Percentiles rank a stretch among this genome's conserved stretches.
These are phyloP conservation scores for Aspergillus ibericus DNA, from an alignment of 2,329 filamentous ascomycete genomes.

Conservation along the genomic window DNA sequence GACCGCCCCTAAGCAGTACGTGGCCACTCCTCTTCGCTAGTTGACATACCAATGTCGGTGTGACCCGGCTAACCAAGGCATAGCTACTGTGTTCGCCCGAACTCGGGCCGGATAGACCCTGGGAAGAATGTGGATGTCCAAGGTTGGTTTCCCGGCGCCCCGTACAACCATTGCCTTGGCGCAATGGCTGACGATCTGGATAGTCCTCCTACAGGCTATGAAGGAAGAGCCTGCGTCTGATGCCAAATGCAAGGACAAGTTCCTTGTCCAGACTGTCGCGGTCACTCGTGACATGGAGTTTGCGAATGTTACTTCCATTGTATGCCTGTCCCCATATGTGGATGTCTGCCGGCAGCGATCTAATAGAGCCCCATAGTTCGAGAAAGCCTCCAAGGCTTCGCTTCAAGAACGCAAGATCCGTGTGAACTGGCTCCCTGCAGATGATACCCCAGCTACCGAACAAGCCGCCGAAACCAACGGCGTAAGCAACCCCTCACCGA, in stretches of 20 bases:
- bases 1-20: slow-evolving; percentile 97
- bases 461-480: slow-evolving; percentile 34
- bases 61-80: slow-evolving; percentile 22
- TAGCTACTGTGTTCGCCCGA: slow-evolving; percentile 96
- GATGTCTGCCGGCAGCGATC: slow-evolving; percentile 4
- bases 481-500: slow-evolving; percentile 27
- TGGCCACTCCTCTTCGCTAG: slow-evolving; percentile 22
- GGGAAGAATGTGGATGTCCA: slow-evolving; percentile 89
- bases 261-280: slow-evolving; percentile 87
- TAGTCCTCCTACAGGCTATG: slow-evolving; percentile 96
- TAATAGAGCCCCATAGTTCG: slow-evolving; percentile 57
- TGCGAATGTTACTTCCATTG: slow-evolving; percentile 75
- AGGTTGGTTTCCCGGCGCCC: slow-evolving; percentile 55
- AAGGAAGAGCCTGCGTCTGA: slow-evolving; percentile 86
- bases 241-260: slow-evolving; percentile 94
- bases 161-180: neutral
- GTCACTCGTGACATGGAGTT: slow-evolving; percentile 84
- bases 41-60: neutral
- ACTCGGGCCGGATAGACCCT: slow-evolving; percentile 92
- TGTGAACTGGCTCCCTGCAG: slow-evolving; percentile 75
- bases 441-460: slow-evolving; percentile 42
- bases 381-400: slow-evolving; percentile 71
- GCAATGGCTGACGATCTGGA: slow-evolving; percentile 23
- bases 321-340: slow-evolving; percentile 49
- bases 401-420: slow-evolving; percentile 96